A percentile compares a stretch with the other conserved stretches of the same genome.
Evolutionary conservation across 345 rosid species (phyloP).

Genomic region (Camelina laxa): DNA sequence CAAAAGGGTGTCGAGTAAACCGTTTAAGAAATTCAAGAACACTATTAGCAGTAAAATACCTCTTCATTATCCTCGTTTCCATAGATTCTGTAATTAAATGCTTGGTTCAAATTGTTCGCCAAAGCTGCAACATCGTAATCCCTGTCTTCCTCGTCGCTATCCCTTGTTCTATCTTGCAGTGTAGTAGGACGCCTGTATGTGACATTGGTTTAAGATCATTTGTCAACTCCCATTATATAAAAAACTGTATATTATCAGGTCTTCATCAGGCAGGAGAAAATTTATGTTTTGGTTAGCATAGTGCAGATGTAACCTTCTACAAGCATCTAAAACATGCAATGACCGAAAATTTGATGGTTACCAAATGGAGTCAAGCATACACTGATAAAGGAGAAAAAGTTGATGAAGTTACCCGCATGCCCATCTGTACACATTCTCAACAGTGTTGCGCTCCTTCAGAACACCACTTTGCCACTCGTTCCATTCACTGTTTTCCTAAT

Average conservation of each 20-base stretch:
- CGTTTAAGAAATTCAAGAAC: background rate
- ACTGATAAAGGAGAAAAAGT: slow-evolving; percentile 23
- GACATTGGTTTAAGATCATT: slow-evolving; percentile 22
- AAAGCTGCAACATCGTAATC: slow-evolving; percentile 96
- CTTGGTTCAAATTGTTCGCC: slow-evolving; percentile 88
- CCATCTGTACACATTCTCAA: slow-evolving; percentile 96
- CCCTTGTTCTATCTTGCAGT: slow-evolving; percentile 88
- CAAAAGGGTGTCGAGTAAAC: slow-evolving; percentile 8
- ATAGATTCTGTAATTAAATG: slow-evolving; percentile 87
- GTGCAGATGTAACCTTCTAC: no score
- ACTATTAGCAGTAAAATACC: slow-evolving; percentile 45
- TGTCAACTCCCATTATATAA: background rate
- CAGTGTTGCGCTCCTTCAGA: slow-evolving; percentile 80
- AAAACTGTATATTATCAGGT: background rate
- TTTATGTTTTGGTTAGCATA: background rate
- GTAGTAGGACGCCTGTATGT: slow-evolving; percentile 89
- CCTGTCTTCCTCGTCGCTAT: slow-evolving; percentile 90
- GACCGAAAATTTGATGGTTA: no score
- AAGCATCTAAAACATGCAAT: no score
- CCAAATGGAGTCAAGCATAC: no score
- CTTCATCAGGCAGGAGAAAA: background rate
- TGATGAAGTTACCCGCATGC: slow-evolving; percentile 75
- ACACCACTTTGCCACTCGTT: slow-evolving; percentile 75
- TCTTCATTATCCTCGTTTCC: slow-evolving; percentile 86
- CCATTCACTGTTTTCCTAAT: slow-evolving; percentile 85